Conservation (phyloP, 768 basidiomycete genomes). For the Tylopilus balloui region DNA sequence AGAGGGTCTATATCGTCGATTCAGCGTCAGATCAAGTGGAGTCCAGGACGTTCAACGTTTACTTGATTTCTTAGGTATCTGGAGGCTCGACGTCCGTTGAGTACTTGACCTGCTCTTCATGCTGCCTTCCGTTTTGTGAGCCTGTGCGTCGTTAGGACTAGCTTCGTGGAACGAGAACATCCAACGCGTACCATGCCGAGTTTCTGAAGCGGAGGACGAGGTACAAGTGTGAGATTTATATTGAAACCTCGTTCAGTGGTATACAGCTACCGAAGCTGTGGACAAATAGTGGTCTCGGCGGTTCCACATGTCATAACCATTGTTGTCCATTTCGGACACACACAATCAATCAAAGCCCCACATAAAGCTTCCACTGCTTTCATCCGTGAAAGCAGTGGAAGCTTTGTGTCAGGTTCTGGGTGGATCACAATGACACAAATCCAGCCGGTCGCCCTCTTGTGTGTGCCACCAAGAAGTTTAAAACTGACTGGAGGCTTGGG, state of each 20-base stretch:
- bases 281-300: background rate
- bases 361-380: too few relatives aligned
- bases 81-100: conserved; percentile 13
- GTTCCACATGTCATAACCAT: background rate
- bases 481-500: background rate
- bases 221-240: background rate
- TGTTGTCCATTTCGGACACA: background rate
- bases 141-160: conserved; percentile 12
- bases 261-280: background rate
- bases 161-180: background rate
- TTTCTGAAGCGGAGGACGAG: conserved; percentile 26
- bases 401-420: background rate
- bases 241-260: background rate
- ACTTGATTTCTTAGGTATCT: conserved; percentile 7
- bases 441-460: background rate
- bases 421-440: too few relatives aligned
- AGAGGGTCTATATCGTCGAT: background rate
- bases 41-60: background rate
- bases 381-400: background rate
- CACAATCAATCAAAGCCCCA: too few relatives aligned
- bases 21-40: background rate
- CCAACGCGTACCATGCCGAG: conserved; percentile 19
- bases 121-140: conserved; percentile 23
- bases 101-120: conserved; percentile 27
- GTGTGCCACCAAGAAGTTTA: background rate